Percentiles rank a stretch among this genome's conserved stretches.
phyloP scores from a whole-genome alignment of 805 yeast genomes.

The Brettanomyces custersianus region DNA sequence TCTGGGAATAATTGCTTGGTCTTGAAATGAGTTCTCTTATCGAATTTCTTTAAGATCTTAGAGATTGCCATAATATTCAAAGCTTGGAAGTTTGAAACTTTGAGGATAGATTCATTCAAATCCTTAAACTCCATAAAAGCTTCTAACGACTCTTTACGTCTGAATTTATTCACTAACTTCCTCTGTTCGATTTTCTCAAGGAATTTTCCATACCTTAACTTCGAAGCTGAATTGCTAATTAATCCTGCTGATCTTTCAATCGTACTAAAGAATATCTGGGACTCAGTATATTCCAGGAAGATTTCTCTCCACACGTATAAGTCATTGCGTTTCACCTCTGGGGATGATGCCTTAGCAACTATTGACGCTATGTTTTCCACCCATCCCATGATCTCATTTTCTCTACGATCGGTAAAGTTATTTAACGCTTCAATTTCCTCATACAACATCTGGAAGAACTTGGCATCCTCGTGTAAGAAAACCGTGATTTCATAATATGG shows the following conservation, averaged over 20 bases:
- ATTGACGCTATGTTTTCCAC: constrained; percentile 34
- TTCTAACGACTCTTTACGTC: constrained; percentile 32
- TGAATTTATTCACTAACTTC: constrained; percentile 32
- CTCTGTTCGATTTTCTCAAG: constrained; percentile 29
- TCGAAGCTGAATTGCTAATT: constrained; percentile 36
- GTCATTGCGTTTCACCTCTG: constrained; percentile 39
- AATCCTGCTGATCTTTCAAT: constrained; percentile 33
- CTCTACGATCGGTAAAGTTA: constrained; percentile 33
- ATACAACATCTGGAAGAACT: constrained; percentile 50
- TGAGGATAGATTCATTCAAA: constrained; percentile 46
- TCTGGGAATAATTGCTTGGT: constrained; percentile 38
- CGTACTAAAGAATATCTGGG: constrained; percentile 48
- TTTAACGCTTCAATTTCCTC: constrained; percentile 44
- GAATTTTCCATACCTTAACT: constrained; percentile 34
- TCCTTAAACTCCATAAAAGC: constrained; percentile 43
- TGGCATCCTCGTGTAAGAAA: constrained; percentile 44
- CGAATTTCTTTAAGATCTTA: constrained; percentile 68
- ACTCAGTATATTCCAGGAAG: constrained; percentile 55
- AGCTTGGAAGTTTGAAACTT: constrained; percentile 49
- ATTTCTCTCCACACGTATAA: constrained; percentile 64
- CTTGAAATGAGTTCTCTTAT: constrained; percentile 55
- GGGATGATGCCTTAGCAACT: constrained; percentile 31
- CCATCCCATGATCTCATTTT: constrained; percentile 30
- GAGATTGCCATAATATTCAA: constrained; percentile 55
- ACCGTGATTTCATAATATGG: constrained; percentile 21